Conservation (phyloP, 2,329 filamentous ascomycete genomes). For the Venturia aucupariae region DNA sequence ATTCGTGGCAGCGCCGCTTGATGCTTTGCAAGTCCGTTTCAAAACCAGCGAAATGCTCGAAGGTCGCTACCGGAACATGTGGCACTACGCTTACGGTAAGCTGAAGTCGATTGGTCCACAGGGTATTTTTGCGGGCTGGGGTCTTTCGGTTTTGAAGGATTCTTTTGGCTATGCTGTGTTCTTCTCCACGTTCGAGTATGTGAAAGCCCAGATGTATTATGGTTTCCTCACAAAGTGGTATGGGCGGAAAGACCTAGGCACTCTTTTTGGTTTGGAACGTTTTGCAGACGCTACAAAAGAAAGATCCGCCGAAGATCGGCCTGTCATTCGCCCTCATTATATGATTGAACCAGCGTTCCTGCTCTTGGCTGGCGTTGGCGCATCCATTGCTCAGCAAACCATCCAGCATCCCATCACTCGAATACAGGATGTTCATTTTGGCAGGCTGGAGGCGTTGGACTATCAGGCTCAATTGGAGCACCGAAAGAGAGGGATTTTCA, state of each 20-base stretch:
- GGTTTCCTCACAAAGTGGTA: slow-evolving; percentile 63
- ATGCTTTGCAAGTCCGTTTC: slow-evolving; percentile 66
- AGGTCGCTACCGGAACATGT: slow-evolving; percentile 54
- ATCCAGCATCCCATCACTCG: slow-evolving; percentile 63
- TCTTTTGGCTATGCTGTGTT: slow-evolving; percentile 60
- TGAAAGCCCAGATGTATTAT: slow-evolving; percentile 68
- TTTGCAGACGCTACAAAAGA: not conserved
- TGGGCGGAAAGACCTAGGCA: slow-evolving; percentile 37
- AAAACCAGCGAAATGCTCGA: slow-evolving; percentile 53
- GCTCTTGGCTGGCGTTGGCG: slow-evolving; percentile 57
- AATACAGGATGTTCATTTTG: slow-evolving; percentile 64
- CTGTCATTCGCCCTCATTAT: slow-evolving; percentile 63
- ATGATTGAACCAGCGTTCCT: slow-evolving; percentile 65
- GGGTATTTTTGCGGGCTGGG: slow-evolving; percentile 67
- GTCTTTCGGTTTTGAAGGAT: slow-evolving; percentile 60
- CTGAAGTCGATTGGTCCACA: slow-evolving; percentile 62
- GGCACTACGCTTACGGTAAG: slow-evolving; percentile 59
- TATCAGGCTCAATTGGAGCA: slow-evolving; percentile 44
- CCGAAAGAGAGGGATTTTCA: slow-evolving; percentile 42
- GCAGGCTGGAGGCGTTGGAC: slow-evolving; percentile 63
- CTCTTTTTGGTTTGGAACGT: slow-evolving; percentile 15
- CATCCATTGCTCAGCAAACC: slow-evolving; percentile 58
- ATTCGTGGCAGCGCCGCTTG: slow-evolving; percentile 62
- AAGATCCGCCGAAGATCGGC: slow-evolving; percentile 23
- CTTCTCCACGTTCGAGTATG: slow-evolving; percentile 66